Base-by-base conservation (phyloP, 371 early-diverging fungal species). In the Saksenaea vasiformis region DNA sequence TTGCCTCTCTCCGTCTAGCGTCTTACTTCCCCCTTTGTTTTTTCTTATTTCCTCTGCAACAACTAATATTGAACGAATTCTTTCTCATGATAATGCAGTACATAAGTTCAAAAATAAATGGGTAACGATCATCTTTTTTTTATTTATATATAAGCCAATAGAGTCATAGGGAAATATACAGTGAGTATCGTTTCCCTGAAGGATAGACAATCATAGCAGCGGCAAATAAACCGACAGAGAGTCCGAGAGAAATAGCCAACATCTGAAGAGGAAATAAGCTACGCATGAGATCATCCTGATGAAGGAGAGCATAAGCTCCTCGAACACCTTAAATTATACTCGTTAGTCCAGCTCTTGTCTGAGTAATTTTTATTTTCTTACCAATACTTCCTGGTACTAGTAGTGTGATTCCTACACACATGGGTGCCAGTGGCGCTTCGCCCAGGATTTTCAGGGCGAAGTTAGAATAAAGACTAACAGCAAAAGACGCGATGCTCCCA, bases 301-400 rank as follows among this genome's bases (percentile, higher is more conserved):
- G 70, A 34, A 80, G 61, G 3, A 76, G 55, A 38, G 76, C 65
- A 68, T 75, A 80, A 24, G 78, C 80, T 15, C 76, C 80, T 44
- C 65, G 56, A n/a, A 80, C 80, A 57, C 80, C 80, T 75, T 47
- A 57, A 36, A 39, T 34, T 5, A 39, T 24, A 19, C n/a, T 14
- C 11, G 28, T 15, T 38, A 34, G 38, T 60, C 35, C 4, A 26
- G 38, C 35, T 37, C 1, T 28, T 41, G 62, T 38, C 27, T 15
- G 28, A 1, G n/a, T 44, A 3, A n/a, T n/a, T 38, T 15, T n/a
- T 38, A 19, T 26, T 19, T 56, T 31, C 43, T 56, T 76, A 79
- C 79, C 79, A 54, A 79, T 71, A 53, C 80, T 76, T 67, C 80
- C 80, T 24, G 80, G 80, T 8, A 80, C 76, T 13, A 80, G 56